phyloP scores from a whole-genome alignment of 495 filamentous ascomycete species.

The Aspergillus taichungensis region DNA sequence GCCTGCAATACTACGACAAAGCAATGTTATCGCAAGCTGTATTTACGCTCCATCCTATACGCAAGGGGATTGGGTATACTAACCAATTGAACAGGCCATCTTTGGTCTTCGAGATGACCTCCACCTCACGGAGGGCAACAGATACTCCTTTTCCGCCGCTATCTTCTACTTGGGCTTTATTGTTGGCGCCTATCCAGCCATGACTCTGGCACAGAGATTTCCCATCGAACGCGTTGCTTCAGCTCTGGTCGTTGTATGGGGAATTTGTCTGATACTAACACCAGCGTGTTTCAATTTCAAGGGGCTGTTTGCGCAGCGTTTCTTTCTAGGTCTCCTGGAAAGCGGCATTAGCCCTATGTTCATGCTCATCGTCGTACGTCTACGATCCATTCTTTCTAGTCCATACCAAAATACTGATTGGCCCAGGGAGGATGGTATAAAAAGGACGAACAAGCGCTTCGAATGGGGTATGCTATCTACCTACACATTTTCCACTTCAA shows the following conservation, averaged over 20 bases:
- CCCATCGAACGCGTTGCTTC: constrained; percentile 37
- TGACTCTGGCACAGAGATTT: constrained; percentile 34
- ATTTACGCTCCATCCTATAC: constrained; percentile 19
- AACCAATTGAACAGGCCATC: constrained; percentile 19
- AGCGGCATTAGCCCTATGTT: constrained; percentile 24
- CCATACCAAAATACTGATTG: too few species aligned
- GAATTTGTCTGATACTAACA: constrained; percentile 27
- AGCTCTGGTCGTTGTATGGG: constrained; percentile 25
- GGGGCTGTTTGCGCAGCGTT: constrained; percentile 32
- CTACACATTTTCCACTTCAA: background rate
- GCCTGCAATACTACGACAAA: constrained; percentile 44
- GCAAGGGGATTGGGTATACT: background rate
- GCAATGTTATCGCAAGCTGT: constrained; percentile 40
- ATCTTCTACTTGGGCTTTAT: constrained; percentile 45
- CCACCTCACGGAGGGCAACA: constrained; percentile 24
- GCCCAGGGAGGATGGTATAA: constrained; percentile 30
- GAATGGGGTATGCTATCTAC: constrained; percentile 25
- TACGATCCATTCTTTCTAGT: background rate
- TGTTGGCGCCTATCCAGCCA: constrained; percentile 35
- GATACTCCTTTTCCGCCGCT: constrained; percentile 27
- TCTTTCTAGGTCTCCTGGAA: constrained; percentile 41
- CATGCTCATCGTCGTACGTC: constrained; percentile 33
- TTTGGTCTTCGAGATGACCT: constrained; percentile 33
- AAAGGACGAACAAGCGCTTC: constrained; percentile 37
- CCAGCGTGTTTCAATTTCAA: constrained; percentile 27